Conservation (phyloP, 345 rosid genomes). For the Cardamine occulta region DNA sequence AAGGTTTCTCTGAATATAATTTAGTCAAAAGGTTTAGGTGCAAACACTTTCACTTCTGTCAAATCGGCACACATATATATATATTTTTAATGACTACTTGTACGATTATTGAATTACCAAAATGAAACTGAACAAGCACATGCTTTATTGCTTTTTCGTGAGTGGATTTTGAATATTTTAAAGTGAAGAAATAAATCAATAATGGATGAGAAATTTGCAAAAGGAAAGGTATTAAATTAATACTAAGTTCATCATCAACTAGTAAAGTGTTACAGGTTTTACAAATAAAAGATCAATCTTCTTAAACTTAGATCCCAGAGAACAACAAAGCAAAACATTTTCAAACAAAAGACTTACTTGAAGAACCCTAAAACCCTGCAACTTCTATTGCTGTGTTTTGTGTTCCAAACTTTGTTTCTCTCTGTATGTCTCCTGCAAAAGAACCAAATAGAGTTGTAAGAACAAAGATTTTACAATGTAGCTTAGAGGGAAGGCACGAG, state of each 20-base stretch:
- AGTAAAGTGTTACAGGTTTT: not conserved
- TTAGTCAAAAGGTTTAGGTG: constrained; percentile 3
- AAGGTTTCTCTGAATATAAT: not conserved
- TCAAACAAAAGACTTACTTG: not conserved
- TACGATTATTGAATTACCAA: not conserved
- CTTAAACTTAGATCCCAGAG: not conserved
- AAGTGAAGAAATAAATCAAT: not conserved
- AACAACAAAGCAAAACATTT: constrained; percentile 2
- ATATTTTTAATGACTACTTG: too few species aligned
- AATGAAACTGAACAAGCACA: not conserved
- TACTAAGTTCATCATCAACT: not conserved
- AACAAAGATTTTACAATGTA: not conserved
- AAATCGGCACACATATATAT: not conserved
- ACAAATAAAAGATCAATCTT: not conserved
- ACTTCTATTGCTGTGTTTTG: constrained; percentile 2
- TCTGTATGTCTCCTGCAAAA: constrained; percentile 34
- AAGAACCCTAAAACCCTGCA: not conserved
- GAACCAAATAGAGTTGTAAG: not conserved
- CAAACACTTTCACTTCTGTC: not conserved
- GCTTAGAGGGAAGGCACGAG: not conserved
- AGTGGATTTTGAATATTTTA: not conserved
- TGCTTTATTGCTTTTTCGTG: not conserved
- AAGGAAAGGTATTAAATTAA: not conserved
- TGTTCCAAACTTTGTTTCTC: not conserved
- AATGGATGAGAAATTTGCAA: not conserved